phyloP scores from a whole-genome alignment of 2,329 filamentous ascomycete genomes.

The Claviceps arundinis region DNA sequence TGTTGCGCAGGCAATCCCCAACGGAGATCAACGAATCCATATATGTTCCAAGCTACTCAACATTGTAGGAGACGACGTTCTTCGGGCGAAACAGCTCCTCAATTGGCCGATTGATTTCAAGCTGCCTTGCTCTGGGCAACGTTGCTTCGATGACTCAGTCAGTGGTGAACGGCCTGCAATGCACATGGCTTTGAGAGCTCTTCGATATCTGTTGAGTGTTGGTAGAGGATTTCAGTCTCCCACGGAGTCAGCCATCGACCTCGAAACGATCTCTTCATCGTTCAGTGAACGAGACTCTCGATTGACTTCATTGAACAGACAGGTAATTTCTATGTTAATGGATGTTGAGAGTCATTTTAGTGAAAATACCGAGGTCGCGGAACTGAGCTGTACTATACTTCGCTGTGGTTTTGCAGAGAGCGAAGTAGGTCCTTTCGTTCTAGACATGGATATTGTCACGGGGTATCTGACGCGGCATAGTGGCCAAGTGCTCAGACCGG shows the following conservation, averaged over 20 bases:
- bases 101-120: constrained; percentile 4
- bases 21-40: constrained; percentile 38
- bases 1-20: constrained; percentile 58
- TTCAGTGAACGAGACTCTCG: constrained; percentile 6
- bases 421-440: constrained; percentile 63
- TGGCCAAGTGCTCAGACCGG: constrained; percentile 50
- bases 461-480: constrained; percentile 49
- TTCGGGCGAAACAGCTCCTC: constrained; percentile 11
- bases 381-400: constrained; percentile 58
- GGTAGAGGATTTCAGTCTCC: constrained; percentile 60
- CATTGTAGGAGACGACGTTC: constrained; percentile 46
- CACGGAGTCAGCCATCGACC: constrained; percentile 52
- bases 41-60: constrained; percentile 45
- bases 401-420: constrained; percentile 64
- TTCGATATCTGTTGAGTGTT: constrained; percentile 57
- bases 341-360: constrained; percentile 40
- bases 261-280: constrained; percentile 36
- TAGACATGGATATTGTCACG: constrained; percentile 52
- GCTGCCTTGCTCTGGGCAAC: constrained; percentile 13
- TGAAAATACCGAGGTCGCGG: constrained; percentile 52
- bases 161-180: constrained; percentile 33
- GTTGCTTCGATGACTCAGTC: constrained; percentile 16
- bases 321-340: constrained; percentile 33
- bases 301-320: constrained; percentile 26
- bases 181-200: constrained; percentile 38